Evolutionary conservation across 164 flowering plant species (phyloP).

Genomic region (Euptelea pleiosperma): DNA sequence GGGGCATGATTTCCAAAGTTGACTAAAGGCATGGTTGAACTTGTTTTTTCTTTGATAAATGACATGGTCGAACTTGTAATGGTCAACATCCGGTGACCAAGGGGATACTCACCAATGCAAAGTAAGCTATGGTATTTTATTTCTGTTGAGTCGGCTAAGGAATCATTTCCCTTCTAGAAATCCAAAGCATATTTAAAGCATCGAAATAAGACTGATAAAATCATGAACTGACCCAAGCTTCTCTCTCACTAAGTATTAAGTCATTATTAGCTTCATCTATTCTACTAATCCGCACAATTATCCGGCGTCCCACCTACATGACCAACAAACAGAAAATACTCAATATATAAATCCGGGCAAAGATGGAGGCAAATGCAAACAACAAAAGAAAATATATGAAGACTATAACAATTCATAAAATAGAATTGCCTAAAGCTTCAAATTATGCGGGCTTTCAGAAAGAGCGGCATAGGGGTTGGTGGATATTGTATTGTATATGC

Average conservation of each 20-base stretch:
- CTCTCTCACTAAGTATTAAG: constrained; percentile 80
- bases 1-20: too few species aligned
- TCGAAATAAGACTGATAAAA: neutral
- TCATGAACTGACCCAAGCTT: constrained; percentile 78
- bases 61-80: neutral
- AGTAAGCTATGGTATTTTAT: too few species aligned
- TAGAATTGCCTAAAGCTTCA: neutral
- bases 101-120: too few species aligned
- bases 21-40: neutral
- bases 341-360: neutral
- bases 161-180: too few species aligned
- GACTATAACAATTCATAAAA: neutral
- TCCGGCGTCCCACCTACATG: constrained; percentile 69
- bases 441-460: too few species aligned
- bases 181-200: neutral
- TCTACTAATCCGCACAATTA: constrained; percentile 60
- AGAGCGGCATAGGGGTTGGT: too few species aligned
- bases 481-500: too few species aligned
- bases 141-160: too few species aligned
- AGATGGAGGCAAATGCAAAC: neutral
- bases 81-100: neutral
- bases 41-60: neutral
- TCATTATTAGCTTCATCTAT: constrained; percentile 75
- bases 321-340: constrained; percentile 11
- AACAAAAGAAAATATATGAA: neutral